Evolutionary conservation across 768 basidiomycete genomes (phyloP), one percentile per base, ranked within the genome.

Genomic region (Royoungia palumana): DNA sequence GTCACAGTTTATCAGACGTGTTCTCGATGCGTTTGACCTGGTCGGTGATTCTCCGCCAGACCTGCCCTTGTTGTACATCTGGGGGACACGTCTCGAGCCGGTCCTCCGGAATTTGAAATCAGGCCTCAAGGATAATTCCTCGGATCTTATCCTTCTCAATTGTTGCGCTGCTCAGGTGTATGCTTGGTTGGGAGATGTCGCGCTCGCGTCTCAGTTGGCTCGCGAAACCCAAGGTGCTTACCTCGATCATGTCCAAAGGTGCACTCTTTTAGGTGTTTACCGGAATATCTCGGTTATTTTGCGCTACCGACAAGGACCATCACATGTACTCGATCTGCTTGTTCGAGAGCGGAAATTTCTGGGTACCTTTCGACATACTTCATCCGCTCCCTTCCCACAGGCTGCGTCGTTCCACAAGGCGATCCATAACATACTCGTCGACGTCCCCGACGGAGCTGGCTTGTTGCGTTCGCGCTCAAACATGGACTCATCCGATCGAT

Each of bases 271-370:
- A 27, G 43, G 35, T 50, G 70, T 68, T 7, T 77, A 73, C 51
- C 66, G 70, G 32, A 59, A 65, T 35, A 57, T 80, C 11, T 42
- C 77, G 32, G 59, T 64, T 13, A 71, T 72, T 14, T 65, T 67
- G 20, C 64, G 64, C 22, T 61, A 65, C 17, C 68, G 66, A 48
- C 62, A 59, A 22, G 70, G 67, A 40, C 54, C 68, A 17, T 19
- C 55, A 5, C 60, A 60, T 8, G 70, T 69, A 8, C 56, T 81
- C 30, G 67, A 73, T 40, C 62, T 73, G 24, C 52, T 79, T n/a
- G 50, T 72, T 30, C 54, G 59, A 27, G 67, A 79, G 28, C 76
- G 74, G 74, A 44, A 49, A 0, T 49, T 58, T 37, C 38, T 77
- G 22, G 57, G 58, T 4, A 37, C 53, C 7, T 61, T 67, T 49